Evolutionary conservation across 495 filamentous ascomycete genomes (phyloP).

Genomic region (Lepidopterella palustris): DNA sequence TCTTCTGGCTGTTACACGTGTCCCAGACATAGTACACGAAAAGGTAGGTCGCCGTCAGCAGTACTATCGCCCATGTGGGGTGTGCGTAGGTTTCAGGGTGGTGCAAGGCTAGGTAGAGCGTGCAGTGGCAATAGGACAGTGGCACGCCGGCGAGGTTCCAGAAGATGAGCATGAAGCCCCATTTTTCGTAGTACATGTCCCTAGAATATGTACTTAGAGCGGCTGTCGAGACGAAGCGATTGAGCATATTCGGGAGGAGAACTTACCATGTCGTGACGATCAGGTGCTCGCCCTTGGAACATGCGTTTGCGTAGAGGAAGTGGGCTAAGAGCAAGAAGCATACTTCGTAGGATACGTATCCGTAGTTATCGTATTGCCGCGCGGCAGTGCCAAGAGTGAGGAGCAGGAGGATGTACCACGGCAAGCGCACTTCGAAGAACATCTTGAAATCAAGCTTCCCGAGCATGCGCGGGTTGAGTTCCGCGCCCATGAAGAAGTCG

Average conservation of each 20-base stretch:
- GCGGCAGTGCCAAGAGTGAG: constrained; percentile 70
- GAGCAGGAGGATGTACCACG: constrained; percentile 91
- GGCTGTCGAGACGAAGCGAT: constrained; percentile 7
- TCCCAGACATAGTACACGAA: constrained; percentile 93
- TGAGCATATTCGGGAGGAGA: no score
- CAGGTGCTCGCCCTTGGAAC: constrained; percentile 91
- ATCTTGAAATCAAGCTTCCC: constrained; percentile 95
- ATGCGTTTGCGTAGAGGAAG: constrained; percentile 93
- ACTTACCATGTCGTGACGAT: constrained; percentile 82
- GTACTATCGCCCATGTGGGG: constrained; percentile 58
- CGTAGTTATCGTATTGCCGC: constrained; percentile 81
- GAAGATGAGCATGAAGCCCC: constrained; percentile 99
- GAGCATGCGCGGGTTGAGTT: constrained; percentile 94
- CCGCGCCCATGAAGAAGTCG: constrained; percentile 99
- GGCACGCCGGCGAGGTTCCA: constrained; percentile 98
- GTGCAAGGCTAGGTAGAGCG: constrained; percentile 87
- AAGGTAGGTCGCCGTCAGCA: constrained; percentile 67
- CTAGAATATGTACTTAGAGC: constrained; percentile 29
- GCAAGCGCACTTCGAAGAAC: constrained; percentile 97
- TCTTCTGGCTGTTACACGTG: constrained; percentile 89
- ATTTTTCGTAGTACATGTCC: constrained; percentile 99
- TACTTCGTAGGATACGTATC: constrained; percentile 87
- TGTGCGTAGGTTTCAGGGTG: constrained; percentile 74
- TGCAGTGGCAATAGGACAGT: constrained; percentile 94
- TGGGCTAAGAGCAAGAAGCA: constrained; percentile 87